A percentile compares a stretch with the other conserved stretches of the same genome.
These are phyloP conservation scores for Metschnikowia koreensis DNA, from an alignment of 805 yeast species.

Conservation along the genomic window DNA sequence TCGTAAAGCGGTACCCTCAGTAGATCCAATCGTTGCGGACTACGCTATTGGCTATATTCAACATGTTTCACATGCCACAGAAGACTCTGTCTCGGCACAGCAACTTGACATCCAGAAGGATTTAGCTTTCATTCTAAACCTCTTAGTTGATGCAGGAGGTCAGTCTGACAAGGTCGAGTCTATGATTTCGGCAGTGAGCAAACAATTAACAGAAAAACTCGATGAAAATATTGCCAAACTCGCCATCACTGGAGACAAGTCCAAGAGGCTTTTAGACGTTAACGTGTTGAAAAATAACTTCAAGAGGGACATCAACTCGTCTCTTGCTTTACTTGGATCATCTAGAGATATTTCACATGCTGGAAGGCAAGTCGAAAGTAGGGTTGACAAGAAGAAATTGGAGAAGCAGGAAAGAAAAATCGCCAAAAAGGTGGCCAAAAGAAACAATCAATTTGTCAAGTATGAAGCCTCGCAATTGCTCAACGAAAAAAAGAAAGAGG, in stretches of 20 bases:
- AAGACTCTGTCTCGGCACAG: constrained; percentile 78
- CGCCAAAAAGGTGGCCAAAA: constrained; percentile 94
- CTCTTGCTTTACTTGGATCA: constrained; percentile 75
- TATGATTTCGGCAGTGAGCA: constrained; percentile 47
- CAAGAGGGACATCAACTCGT: constrained; percentile 71
- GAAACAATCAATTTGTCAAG: constrained; percentile 76
- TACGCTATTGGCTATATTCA: constrained; percentile 91
- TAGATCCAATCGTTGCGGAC: constrained; percentile 84
- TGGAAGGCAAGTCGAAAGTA: constrained; percentile 86
- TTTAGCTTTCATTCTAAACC: constrained; percentile 59
- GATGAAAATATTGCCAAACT: constrained; percentile 68
- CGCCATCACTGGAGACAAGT: constrained; percentile 80
- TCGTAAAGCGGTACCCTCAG: constrained; percentile 80
- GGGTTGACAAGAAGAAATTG: constrained; percentile 94
- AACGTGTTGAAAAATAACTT: constrained; percentile 60
- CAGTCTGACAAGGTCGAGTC: constrained; percentile 50
- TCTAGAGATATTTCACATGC: constrained; percentile 85
- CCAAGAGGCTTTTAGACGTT: constrained; percentile 80
- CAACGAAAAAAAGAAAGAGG: constrained; percentile 59
- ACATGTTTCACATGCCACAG: constrained; percentile 73
- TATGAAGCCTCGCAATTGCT: constrained; percentile 94
- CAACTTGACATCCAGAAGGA: constrained; percentile 67
- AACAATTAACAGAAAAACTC: constrained; percentile 50
- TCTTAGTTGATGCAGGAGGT: constrained; percentile 85
- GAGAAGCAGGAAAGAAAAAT: constrained; percentile 97